These are phyloP conservation scores for Candida glucosophila DNA, from an alignment of 1,139 yeast species.

Conservation along the genomic window DNA sequence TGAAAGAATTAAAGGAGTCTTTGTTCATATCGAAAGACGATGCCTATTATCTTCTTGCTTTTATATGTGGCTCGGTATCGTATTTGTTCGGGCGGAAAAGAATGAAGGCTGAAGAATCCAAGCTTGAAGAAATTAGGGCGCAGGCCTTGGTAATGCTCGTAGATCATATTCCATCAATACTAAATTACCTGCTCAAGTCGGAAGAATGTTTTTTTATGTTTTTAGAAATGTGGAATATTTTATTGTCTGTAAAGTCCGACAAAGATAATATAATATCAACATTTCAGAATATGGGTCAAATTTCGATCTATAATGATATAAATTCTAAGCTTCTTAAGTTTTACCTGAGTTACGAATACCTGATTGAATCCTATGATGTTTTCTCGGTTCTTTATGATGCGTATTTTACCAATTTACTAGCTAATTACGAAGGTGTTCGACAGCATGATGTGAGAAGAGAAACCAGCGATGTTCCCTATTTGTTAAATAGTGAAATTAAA, in stretches of 20 bases:
- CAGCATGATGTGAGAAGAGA: neutral
- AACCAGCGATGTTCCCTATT: neutral
- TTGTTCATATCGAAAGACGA: conserved; percentile 14
- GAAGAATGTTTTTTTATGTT: conserved; percentile 13
- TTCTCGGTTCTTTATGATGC: conserved; percentile 12
- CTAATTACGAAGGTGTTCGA: conserved; percentile 4
- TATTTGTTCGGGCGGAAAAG: conserved; percentile 9
- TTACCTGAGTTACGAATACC: conserved; percentile 15
- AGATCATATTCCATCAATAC: conserved; percentile 16
- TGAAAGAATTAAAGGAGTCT: conserved; percentile 12
- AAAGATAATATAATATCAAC: conserved; percentile 12
- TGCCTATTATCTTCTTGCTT: conserved; percentile 12
- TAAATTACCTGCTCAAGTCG: conserved; percentile 14
- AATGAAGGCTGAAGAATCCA: conserved; percentile 7
- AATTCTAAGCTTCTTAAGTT: conserved; percentile 17
- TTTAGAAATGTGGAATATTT: conserved; percentile 21
- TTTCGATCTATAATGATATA: conserved; percentile 18
- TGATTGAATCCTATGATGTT: conserved; percentile 4
- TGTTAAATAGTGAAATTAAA: conserved; percentile 16
- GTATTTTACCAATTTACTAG: conserved; percentile 7
- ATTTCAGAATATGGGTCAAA: conserved; percentile 17
- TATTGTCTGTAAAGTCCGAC: conserved; percentile 12
- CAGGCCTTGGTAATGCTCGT: conserved; percentile 14
- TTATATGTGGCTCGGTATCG: conserved; percentile 20
- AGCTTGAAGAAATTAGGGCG: conserved; percentile 12